Conservation (phyloP, 2,329 filamentous ascomycete species). For the Colletotrichum echinochloae region DNA sequence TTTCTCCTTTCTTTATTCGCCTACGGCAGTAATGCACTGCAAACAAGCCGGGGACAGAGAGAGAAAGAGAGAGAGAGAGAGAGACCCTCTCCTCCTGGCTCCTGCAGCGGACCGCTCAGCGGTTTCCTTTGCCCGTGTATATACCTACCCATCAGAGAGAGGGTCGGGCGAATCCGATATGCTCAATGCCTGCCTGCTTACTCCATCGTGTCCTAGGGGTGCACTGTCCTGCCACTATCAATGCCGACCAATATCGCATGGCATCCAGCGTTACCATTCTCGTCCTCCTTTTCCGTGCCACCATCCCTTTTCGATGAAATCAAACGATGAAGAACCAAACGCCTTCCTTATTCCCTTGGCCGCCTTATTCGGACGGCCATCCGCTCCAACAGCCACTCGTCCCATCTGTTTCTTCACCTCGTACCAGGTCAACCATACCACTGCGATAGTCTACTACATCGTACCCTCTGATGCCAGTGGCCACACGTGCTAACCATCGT, state of each 20-base stretch:
- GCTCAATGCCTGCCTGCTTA: background rate
- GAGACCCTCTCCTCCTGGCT: background rate
- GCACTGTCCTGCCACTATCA: background rate
- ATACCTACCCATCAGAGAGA: background rate
- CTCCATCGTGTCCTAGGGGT: background rate
- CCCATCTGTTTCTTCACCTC: background rate
- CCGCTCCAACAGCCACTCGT: background rate
- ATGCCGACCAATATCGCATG: background rate
- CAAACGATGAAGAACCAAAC: slow-evolving; percentile 2
- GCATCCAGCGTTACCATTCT: background rate
- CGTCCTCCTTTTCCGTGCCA: background rate
- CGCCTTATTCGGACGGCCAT: background rate
- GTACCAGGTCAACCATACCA: background rate
- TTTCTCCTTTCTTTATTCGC: background rate
- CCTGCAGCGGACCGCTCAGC: slow-evolving; percentile 19
- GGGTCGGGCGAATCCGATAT: background rate
- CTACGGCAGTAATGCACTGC: background rate
- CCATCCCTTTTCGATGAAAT: background rate
- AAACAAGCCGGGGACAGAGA: background rate
- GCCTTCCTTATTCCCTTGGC: background rate
- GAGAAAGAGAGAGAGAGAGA: background rate
- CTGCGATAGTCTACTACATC: background rate
- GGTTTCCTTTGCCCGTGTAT: background rate
- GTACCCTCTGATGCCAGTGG: background rate
- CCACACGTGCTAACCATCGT: background rate